phyloP scores from a whole-genome alignment of 2,329 filamentous ascomycete species.

The Mycocentrospora acerina region DNA sequence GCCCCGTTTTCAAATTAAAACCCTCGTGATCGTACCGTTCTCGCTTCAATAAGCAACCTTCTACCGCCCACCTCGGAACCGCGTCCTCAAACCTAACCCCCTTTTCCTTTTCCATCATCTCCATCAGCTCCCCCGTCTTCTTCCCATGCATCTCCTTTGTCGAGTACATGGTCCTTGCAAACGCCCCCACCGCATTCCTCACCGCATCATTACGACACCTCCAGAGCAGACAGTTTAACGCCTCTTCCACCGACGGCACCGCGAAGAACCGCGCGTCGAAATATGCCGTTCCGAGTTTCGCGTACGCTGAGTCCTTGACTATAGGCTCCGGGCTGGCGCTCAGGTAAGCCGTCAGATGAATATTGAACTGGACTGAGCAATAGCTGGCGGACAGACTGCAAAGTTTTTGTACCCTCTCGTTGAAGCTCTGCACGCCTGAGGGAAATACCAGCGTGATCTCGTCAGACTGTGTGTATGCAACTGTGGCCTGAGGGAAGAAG shows the following conservation, averaged over 20 bases:
- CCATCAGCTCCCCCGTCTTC: slow-evolving; percentile 20
- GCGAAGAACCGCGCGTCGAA: slow-evolving; percentile 35
- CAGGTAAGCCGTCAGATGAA: slow-evolving; percentile 19
- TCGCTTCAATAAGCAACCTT: slow-evolving; percentile 34
- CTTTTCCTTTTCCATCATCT: slow-evolving; percentile 28
- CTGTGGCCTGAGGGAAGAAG: slow-evolving; percentile 30
- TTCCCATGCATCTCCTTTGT: slow-evolving; percentile 29
- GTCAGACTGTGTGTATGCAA: slow-evolving; percentile 38
- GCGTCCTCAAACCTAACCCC: slow-evolving; percentile 24
- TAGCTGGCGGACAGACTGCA: slow-evolving; percentile 30
- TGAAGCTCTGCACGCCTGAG: slow-evolving; percentile 27
- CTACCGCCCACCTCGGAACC: slow-evolving; percentile 36
- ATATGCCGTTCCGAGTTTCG: slow-evolving; percentile 21
- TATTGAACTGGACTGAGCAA: slow-evolving; percentile 30
- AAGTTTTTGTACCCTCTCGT: slow-evolving; percentile 33
- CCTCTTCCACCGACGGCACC: slow-evolving; percentile 27
- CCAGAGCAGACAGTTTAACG: slow-evolving; percentile 34
- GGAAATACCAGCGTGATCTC: slow-evolving; percentile 38
- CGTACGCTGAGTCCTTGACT: slow-evolving; percentile 15
- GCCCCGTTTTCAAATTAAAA: slow-evolving; percentile 28
- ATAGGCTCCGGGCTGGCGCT: slow-evolving; percentile 15
- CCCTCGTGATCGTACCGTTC: slow-evolving; percentile 34
- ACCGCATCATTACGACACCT: slow-evolving; percentile 34
- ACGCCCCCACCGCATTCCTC: slow-evolving; percentile 28
- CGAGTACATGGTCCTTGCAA: slow-evolving; percentile 30